Conservation (phyloP, 805 yeast genomes). For the Starmerella apis region DNA sequence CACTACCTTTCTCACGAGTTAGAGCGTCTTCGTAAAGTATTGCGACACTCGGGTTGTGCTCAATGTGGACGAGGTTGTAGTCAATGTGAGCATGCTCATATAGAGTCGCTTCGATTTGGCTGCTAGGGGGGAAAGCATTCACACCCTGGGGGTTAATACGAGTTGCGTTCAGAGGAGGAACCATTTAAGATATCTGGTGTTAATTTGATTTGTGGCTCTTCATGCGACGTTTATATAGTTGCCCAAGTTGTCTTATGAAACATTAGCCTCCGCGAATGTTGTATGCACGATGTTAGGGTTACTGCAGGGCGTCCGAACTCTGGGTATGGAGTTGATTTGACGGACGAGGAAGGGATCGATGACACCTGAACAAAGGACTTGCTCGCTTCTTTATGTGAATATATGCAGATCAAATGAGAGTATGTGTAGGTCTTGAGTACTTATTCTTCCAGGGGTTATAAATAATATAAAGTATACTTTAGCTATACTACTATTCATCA, state of each 20-base stretch:
- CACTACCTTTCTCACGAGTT: slow-evolving; percentile 71
- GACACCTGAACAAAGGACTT: background rate
- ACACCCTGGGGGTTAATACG: slow-evolving; percentile 37
- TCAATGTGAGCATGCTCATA: slow-evolving; percentile 36
- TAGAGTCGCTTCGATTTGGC: slow-evolving; percentile 36
- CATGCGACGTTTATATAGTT: background rate
- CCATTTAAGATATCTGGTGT: background rate
- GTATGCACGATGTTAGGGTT: slow-evolving; percentile 3
- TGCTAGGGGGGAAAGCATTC: slow-evolving; percentile 33
- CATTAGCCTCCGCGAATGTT: background rate
- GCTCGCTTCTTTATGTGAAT: too few relatives aligned
- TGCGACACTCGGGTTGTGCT: slow-evolving; percentile 87
- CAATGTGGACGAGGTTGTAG: slow-evolving; percentile 35
- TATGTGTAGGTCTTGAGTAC: too few relatives aligned
- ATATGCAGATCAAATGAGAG: too few relatives aligned
- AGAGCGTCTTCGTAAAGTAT: slow-evolving; percentile 90
- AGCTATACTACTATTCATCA: too few relatives aligned
- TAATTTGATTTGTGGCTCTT: background rate
- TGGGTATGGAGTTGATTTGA: background rate
- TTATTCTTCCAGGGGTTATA: too few relatives aligned
- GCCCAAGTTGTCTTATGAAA: background rate
- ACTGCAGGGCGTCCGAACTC: background rate
- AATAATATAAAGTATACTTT: too few relatives aligned
- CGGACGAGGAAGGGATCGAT: background rate
- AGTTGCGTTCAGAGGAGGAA: slow-evolving; percentile 31